phyloP scores from a whole-genome alignment of 306 rosid genomes.

The Ormosia emarginata region DNA sequence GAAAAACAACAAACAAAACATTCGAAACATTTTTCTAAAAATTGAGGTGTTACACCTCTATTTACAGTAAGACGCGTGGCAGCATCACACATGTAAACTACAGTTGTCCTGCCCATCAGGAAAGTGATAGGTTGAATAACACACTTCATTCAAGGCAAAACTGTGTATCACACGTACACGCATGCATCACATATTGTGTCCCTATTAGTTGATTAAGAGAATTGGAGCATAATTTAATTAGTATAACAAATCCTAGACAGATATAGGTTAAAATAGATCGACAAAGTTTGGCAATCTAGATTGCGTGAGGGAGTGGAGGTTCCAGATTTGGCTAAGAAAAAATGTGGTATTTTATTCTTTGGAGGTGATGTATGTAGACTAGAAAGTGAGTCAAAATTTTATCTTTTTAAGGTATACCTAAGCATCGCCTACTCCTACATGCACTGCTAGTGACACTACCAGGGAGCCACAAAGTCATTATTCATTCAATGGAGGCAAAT shows the following conservation, averaged over 20 bases:
- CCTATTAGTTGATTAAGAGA: not conserved
- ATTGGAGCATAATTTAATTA: not conserved
- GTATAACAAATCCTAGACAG: not conserved
- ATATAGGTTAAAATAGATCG: not conserved
- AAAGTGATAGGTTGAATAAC: not conserved
- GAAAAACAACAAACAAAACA: too few relatives aligned
- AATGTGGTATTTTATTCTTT: not conserved
- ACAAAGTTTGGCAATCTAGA: conserved; percentile 20
- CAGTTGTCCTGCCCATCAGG: not conserved
- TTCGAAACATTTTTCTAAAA: too few relatives aligned
- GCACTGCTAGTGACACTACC: conserved; percentile 27
- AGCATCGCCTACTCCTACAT: conserved; percentile 19
- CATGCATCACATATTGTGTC: not conserved
- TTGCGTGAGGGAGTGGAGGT: conserved; percentile 25
- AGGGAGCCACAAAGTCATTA: not conserved
- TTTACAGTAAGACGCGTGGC: not conserved
- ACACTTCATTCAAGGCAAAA: not conserved
- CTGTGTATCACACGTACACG: not conserved
- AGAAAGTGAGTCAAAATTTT: conserved; percentile 30
- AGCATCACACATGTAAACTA: not conserved
- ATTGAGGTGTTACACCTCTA: too few relatives aligned
- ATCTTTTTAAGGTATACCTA: conserved; percentile 34
- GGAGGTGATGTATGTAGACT: not conserved
- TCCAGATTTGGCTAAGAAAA: conserved; percentile 16
- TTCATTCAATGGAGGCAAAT: not conserved